A percentile compares a stretch with the other conserved stretches of the same genome.
phyloP scores from a whole-genome alignment of 2,329 filamentous ascomycete genomes.

The Penicillium sp. region DNA sequence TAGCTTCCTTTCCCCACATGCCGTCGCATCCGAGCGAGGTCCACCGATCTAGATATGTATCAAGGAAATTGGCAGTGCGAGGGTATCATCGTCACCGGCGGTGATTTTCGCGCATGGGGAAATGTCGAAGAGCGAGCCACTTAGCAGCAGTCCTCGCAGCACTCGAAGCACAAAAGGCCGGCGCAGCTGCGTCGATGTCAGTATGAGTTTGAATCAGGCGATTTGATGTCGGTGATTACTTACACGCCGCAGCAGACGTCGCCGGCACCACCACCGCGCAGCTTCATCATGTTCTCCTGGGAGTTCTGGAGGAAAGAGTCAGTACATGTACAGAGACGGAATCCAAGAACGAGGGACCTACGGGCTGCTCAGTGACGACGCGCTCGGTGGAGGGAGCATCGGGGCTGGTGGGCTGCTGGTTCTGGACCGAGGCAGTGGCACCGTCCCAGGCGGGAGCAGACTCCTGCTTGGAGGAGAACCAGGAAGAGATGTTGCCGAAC shows the following conservation, averaged over 20 bases:
- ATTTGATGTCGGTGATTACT: constrained; percentile 4
- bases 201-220: neutral
- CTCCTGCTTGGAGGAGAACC: constrained; percentile 27
- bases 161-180: constrained; percentile 33
- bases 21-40: neutral
- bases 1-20: neutral
- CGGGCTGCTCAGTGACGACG: constrained; percentile 23
- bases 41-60: neutral
- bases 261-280: constrained; percentile 32
- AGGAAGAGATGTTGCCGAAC: constrained; percentile 23
- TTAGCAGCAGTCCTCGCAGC: constrained; percentile 34
- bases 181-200: constrained; percentile 24
- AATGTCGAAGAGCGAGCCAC: neutral
- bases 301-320: constrained; percentile 12
- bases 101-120: neutral
- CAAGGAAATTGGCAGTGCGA: neutral
- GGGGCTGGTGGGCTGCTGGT: constrained; percentile 27
- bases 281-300: constrained; percentile 24
- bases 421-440: constrained; percentile 23
- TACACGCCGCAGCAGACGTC: constrained; percentile 36
- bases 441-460: constrained; percentile 20
- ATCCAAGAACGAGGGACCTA: constrained; percentile 11
- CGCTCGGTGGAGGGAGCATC: constrained; percentile 21
- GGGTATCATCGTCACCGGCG: neutral
- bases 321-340: neutral